A percentile compares a stretch with the other conserved stretches of the same genome.
These are phyloP conservation scores for Gossypium raimondii DNA, from an alignment of 345 rosid genomes.

Conservation along the genomic window DNA sequence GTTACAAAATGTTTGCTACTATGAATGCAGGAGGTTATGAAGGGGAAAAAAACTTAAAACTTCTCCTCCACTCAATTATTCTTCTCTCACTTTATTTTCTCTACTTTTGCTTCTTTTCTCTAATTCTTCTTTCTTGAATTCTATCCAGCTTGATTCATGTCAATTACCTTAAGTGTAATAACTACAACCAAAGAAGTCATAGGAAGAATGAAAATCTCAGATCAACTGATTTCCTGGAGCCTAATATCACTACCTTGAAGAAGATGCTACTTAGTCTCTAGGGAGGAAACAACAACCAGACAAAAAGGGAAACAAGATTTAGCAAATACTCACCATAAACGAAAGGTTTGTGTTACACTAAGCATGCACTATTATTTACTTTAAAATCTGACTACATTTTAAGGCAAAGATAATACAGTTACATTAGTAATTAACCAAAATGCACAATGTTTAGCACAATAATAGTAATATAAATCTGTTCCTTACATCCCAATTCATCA, in stretches of 20 bases:
- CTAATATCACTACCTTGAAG: background rate
- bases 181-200: background rate
- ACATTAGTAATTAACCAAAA: background rate
- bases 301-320: background rate
- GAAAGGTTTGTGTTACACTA: background rate
- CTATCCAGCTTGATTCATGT: too few species aligned
- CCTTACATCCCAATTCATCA: background rate
- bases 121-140: too few species aligned
- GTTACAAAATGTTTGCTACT: too few species aligned
- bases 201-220: background rate
- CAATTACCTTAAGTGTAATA: background rate
- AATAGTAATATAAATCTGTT: background rate
- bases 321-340: background rate
- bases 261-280: background rate
- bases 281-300: background rate
- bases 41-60: too few species aligned
- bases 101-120: too few species aligned
- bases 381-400: background rate
- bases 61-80: too few species aligned
- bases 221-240: background rate
- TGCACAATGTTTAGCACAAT: background rate
- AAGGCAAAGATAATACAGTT: background rate
- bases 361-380: background rate
- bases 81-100: too few species aligned
- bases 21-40: too few species aligned